Base-by-base conservation (phyloP, 2,329 filamentous ascomycete species). In the Colletotrichum cereale region DNA sequence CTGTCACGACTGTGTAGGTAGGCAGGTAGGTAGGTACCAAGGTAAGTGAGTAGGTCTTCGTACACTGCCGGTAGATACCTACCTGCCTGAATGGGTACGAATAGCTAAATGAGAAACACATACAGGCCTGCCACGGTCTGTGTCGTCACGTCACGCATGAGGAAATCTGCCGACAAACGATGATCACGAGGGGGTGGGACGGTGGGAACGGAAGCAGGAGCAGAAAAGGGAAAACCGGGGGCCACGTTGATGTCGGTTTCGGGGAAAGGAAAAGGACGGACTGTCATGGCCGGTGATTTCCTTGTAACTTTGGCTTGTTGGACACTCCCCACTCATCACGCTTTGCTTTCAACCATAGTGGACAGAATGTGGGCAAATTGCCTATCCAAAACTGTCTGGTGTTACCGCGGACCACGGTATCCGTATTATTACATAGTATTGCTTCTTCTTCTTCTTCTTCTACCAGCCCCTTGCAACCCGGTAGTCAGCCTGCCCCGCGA, bases 121-220 rank as follows among this genome's bases (percentile, higher is more conserved):
- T 44, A 29, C 42, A 52, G 60, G 60, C 44, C 60, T 38, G 44
- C 44, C 29, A 38, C 50, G 42, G 50, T 29, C 38, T 12, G 42
- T 67, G 31, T 62, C 31, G 57, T 66, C 53, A 53, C 67, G 47
- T 66, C 53, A 53, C 62, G 67, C 62, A 66, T 60, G 55, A 62
- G 44, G 34, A 62, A 48, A 50, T 31, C 44, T 24, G n/a, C 16
- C 8, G 36, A 18, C 8, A 11, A 4, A 10, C 5, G 42, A 42
- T 16, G 42, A 31, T 47, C 44, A 47, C 6, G 12, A n/a, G 38
- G 21, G 8, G 26, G 38, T 42, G 56, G 34, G 26, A 16, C 18
- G 1, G 44, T 18, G 48, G 61, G 34, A 53, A 40, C 24, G 4
- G n/a, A 16, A n/a, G 3, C 21, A n/a, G 42, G 21, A 53, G 31